phyloP scores from a whole-genome alignment of 208 protist species.

The Trypanosomatidae sp. region DNA sequence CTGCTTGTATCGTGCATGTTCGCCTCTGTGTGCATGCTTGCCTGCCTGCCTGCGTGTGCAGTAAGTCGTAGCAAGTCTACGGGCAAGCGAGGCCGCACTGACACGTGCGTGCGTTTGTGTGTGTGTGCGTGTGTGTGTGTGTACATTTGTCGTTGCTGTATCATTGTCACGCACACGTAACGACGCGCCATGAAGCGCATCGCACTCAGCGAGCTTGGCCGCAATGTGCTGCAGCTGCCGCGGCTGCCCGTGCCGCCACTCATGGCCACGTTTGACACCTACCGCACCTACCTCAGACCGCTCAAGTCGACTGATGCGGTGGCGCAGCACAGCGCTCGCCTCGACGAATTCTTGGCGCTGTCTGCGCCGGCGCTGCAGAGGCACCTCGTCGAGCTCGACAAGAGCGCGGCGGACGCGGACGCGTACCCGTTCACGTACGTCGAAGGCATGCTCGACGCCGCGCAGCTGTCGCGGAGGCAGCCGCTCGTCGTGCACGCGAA shows the following conservation, averaged over 20 bases:
- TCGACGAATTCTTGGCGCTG: slow-evolving; percentile 47
- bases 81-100: too few species aligned
- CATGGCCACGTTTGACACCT: slow-evolving; percentile 33
- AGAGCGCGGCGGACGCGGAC: slow-evolving; percentile 15
- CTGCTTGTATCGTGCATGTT: too few species aligned
- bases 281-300: slow-evolving; percentile 29
- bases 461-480: slow-evolving; percentile 33
- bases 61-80: too few species aligned
- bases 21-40: too few species aligned
- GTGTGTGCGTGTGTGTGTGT: too few species aligned
- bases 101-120: too few species aligned
- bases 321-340: slow-evolving; percentile 35
- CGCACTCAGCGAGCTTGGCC: slow-evolving; percentile 20
- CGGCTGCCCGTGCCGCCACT: slow-evolving; percentile 66
- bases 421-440: slow-evolving; percentile 57
- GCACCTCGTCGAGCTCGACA: slow-evolving; percentile 44
- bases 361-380: slow-evolving; percentile 48
- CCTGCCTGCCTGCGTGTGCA: too few species aligned
- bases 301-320: slow-evolving; percentile 39
- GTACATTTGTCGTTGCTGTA: too few species aligned
- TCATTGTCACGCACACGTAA: too few species aligned
- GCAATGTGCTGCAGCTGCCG: slow-evolving; percentile 66
- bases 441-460: slow-evolving; percentile 32
- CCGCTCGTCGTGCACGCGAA: slow-evolving; percentile 68
- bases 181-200: slow-evolving; percentile 75